phyloP scores from a whole-genome alignment of 495 filamentous ascomycete species.

The Penicillium steckii region DNA sequence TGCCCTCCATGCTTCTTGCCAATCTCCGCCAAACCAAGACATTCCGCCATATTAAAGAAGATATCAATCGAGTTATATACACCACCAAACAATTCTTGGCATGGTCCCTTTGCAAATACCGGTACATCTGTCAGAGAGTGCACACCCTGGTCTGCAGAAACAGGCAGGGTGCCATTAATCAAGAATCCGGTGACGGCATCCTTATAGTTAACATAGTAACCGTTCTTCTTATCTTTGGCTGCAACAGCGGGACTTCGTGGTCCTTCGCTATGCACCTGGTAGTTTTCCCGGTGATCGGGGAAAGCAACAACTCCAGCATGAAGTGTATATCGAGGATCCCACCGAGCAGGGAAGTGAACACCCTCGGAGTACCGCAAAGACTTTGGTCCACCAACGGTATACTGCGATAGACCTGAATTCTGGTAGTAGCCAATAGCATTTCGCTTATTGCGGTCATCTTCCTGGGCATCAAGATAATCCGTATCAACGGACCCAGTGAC shows the following conservation, averaged over 20 bases:
- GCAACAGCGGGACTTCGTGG: constrained; percentile 55
- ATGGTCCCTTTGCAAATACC: constrained; percentile 69
- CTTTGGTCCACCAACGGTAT: constrained; percentile 48
- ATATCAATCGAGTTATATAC: constrained; percentile 68
- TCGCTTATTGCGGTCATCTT: constrained; percentile 62
- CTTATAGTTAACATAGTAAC: constrained; percentile 58
- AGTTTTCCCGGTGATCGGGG: constrained; percentile 68
- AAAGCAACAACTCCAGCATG: constrained; percentile 61
- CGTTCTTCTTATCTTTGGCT: constrained; percentile 32
- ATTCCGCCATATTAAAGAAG: constrained; percentile 70
- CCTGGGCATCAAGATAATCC: constrained; percentile 57
- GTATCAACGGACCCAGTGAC: constrained; percentile 57
- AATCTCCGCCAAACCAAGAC: constrained; percentile 56
- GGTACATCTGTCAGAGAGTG: constrained; percentile 75
- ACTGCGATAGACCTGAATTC: constrained; percentile 67
- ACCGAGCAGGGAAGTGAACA: constrained; percentile 68
- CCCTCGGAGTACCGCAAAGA: constrained; percentile 56
- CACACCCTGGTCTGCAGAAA: constrained; percentile 56
- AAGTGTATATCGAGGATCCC: constrained; percentile 74
- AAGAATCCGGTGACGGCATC: constrained; percentile 64
- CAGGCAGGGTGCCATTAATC: constrained; percentile 67
- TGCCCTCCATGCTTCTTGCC: constrained; percentile 1
- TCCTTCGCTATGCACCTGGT: constrained; percentile 55
- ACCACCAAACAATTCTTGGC: constrained; percentile 68
- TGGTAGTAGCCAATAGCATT: constrained; percentile 65